These are phyloP conservation scores for Pelargonium australe DNA, from an alignment of 441 rosid genomes.

Conservation along the genomic window DNA sequence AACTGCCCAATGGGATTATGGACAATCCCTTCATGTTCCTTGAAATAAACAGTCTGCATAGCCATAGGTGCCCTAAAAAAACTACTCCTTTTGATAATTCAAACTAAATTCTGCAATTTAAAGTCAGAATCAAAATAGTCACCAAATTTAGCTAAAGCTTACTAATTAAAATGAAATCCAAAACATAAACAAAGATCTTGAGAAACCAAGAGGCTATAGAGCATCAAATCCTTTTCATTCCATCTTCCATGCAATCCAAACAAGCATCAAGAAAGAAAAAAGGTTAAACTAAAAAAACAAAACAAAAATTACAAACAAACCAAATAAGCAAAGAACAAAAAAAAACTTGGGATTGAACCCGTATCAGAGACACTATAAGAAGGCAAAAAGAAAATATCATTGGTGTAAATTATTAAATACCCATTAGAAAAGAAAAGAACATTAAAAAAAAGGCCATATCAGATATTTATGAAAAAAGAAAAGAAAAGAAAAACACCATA, in stretches of 20 bases:
- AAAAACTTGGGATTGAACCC: background rate
- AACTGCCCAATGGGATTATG: constrained; percentile 41
- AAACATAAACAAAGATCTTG: background rate
- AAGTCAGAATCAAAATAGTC: constrained; percentile 10
- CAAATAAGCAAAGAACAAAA: background rate
- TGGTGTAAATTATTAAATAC: background rate
- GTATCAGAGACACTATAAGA: background rate
- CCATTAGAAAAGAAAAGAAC: constrained; percentile 1
- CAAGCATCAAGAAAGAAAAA: background rate
- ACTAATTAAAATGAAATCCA: background rate
- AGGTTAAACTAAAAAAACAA: background rate
- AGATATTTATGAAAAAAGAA: background rate
- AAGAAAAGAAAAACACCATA: background rate
- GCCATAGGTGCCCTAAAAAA: constrained; percentile 45
- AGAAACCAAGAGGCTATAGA: background rate
- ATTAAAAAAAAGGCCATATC: constrained; percentile 8
- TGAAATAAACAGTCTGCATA: constrained; percentile 59
- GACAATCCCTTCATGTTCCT: constrained; percentile 53
- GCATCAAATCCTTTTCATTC: background rate
- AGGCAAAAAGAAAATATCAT: constrained; percentile 12
- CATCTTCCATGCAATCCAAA: background rate
- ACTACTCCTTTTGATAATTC: constrained; percentile 17
- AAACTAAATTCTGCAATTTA: constrained; percentile 33
- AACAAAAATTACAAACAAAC: background rate
- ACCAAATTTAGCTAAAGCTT: constrained; percentile 1